Base-by-base conservation (phyloP, 1,139 yeast genomes). In the Eremothecium gossypii region DNA sequence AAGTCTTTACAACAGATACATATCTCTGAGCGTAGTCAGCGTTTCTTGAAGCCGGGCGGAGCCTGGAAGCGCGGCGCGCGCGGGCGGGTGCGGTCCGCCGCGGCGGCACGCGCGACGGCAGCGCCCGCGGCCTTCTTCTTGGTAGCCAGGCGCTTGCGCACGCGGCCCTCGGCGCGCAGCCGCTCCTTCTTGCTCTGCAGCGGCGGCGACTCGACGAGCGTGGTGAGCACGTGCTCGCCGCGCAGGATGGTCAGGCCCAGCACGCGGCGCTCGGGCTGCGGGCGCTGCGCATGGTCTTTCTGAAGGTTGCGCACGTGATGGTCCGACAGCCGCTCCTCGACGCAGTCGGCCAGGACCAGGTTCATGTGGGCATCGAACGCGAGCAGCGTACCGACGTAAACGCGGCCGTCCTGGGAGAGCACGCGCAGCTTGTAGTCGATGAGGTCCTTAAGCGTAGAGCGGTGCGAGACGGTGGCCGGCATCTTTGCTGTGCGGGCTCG, bases 341-440 rank as follows among this genome's bases (percentile, higher is more conserved):
- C 89, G 37, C 95, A 77, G 50, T 89, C 95, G 11, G 84, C 74
- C 33, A 91, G 67, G 11, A 91, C 96, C 36, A 91, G 61, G 61
- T 91, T 91, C 80, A 89, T 80, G 60, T 82, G 84, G 60, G 81
- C 81, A 63, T 91, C 97, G 59, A 86, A 91, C 3, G 97, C 91
- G 49, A 89, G 65, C 42, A 91, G 70, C 47, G 81, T 79, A 1
- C 98, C 98, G 8, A 80, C 69, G 51, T 83, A 76, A 41, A 77
- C 79, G 39, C 95, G 71, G 9, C 83, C 79, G 63, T 89, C 96
- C 20, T 76, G 63, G 2, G 93, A 76, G 32, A 80, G 71, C 28
- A 87, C 82, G 45, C 82, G 74, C 41, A 91, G 76, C 48, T 87
- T 71, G 65, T 77, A 83, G 55, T 84, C 74, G 45, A 91, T 67